Evolutionary conservation across 192 early-diverging fungal species (phyloP), one percentile per base, ranked within the genome.

Genomic region (Jimgerdemannia lactiflua): DNA sequence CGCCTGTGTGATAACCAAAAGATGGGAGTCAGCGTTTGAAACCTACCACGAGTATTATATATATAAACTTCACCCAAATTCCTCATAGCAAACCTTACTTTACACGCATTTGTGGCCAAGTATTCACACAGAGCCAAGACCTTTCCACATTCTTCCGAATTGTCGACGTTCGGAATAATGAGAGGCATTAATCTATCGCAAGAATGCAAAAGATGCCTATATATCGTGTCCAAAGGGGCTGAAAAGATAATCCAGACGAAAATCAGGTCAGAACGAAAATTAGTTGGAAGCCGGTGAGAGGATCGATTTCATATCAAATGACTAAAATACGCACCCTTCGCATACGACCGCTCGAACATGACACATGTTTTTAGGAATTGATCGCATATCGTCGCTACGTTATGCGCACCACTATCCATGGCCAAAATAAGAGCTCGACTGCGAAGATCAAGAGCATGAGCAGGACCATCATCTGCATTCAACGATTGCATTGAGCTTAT

Each of bases 401-500:
- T 74, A n/a, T 44, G 42, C 41, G 66, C 44, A 18, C 74, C 71
- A 17, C 77, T 76, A 39, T 64, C 49, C 42, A 71, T n/a, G 14
- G 74, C 65, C 14, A 71, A 54, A 19, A 49, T 7, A 6, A 84
- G 66, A 39, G 83, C 78, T 20, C 80, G 73, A 8, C 77, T 78
- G n/a, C 84, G 74, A 1, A 87, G 67, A 11, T 75, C 63, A 43
- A 84, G 80, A 0, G 76, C 72, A 42, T 85, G 74, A 2, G 75
- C 63, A 20, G 77, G 75, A 4, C 59, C 65, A 8, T 41, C 63
- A 4, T 6, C 70, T 65, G 75, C 74, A 92, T 77, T 2, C 93
- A 64, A 6, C 87, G 78, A 11, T 89, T 78, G 6, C 84, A 76
- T 44, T 85, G 77, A 39, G 92, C 86, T 10, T 85, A 86, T 73